Evolutionary conservation across 1,284 basidiomycete species (phyloP), one percentile per base, ranked within the genome.

Genomic region (Ustilago cynodontis): DNA sequence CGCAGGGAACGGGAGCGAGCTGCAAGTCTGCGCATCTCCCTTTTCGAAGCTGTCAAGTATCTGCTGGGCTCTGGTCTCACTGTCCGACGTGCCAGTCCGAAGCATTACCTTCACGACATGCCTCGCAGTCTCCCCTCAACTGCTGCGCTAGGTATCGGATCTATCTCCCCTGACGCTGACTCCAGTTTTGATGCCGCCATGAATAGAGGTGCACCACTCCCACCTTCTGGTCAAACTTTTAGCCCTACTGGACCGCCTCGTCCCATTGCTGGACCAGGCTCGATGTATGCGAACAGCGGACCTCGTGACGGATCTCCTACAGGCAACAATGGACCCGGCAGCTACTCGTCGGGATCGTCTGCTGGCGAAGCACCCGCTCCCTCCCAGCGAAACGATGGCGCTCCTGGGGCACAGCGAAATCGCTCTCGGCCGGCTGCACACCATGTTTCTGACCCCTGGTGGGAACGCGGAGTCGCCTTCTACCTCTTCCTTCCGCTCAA

Each of bases 1-100:
- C 62, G 82, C 13, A 54, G 76, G 6, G 79, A 84, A 52, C 55
- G 82, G 24, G 81, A 84, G 57, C 70, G 69, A 20, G 70, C 72
- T 13, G 74, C 74, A 6, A 70, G 60, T 33, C 33, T 82, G 45
- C 66, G 75, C 20, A 65, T 75, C 29, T 75, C 77, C 39, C 39
- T 83, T 14, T 72, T 82, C 22, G 71, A 79, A 35, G 82, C 82
- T 16, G 52, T 83, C 77, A 82, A 80, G 59, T 77, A 78, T 37
- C 57, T 79, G n/a, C 45, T 83, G 3, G 82, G 82, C 26, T 64
- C 71, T 14, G 74, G 73, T 26, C 53, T 72, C 28, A 65, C 55
- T 5, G 56, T 63, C 14, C 70, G 75, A 16, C 59, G 66, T 1
- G 55, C 69, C n/a, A 60, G 59, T 26, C 54, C 57, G 1, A 71